Evolutionary conservation across 805 yeast genomes (phyloP).

Genomic region (Saccharomycopsis capsularis): DNA sequence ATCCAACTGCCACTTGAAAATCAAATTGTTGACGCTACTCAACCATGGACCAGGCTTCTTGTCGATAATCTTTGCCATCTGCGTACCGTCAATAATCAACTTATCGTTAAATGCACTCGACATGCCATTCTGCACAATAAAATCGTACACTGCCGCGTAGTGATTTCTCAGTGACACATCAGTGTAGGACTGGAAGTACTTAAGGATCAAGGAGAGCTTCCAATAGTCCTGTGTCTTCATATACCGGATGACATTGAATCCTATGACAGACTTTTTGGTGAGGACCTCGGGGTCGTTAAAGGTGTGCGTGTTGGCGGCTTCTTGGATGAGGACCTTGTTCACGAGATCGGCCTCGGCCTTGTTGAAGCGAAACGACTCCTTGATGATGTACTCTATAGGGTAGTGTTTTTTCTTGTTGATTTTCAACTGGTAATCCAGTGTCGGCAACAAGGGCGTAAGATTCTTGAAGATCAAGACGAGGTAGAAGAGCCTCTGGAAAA

Average conservation of each 20-base stretch:
- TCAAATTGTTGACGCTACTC: conserved; percentile 44
- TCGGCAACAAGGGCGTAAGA: conserved; percentile 1
- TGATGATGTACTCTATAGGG: conserved; percentile 17
- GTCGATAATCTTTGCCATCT: conserved; percentile 42
- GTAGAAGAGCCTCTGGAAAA: conserved; percentile 15
- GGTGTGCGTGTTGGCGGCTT: background rate
- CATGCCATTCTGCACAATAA: conserved; percentile 33
- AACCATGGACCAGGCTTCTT: conserved; percentile 88
- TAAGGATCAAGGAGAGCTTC: conserved; percentile 16
- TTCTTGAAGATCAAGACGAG: conserved; percentile 16
- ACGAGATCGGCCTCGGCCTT: conserved; percentile 18
- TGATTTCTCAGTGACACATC: conserved; percentile 19
- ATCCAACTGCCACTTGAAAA: conserved; percentile 72
- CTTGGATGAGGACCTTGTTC: conserved; percentile 10
- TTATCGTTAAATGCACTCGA: conserved; percentile 42
- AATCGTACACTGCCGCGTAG: conserved; percentile 21
- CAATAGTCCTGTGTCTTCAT: conserved; percentile 14
- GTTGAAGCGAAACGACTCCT: conserved; percentile 16
- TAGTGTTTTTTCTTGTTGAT: conserved; percentile 4
- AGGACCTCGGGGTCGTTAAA: conserved; percentile 7
- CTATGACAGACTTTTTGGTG: conserved; percentile 5
- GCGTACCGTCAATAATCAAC: conserved; percentile 73
- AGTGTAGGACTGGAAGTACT: conserved; percentile 13
- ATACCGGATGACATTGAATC: conserved; percentile 12
- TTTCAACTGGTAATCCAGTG: conserved; percentile 4